Conservation (phyloP, 1,139 yeast species). For the Saccharomyces hybrid region DNA sequence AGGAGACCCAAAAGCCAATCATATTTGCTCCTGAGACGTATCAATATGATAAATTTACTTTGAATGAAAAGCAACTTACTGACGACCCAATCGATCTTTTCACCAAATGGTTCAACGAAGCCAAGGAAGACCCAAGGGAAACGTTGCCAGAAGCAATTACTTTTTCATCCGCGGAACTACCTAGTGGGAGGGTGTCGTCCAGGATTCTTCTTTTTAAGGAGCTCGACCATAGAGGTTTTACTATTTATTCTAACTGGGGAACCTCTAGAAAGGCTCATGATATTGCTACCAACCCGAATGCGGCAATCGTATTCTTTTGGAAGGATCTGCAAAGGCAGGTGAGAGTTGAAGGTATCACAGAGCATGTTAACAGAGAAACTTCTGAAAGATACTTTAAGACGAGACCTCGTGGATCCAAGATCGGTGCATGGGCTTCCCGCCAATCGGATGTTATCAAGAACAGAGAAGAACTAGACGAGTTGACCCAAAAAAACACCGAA, state of each 20-base stretch:
- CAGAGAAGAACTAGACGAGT: slow-evolving; percentile 55
- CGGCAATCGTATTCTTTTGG: slow-evolving; percentile 90
- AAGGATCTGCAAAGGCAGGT: slow-evolving; percentile 84
- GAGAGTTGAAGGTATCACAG: slow-evolving; percentile 81
- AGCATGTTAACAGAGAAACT: slow-evolving; percentile 63
- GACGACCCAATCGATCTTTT: slow-evolving; percentile 69
- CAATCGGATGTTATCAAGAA: slow-evolving; percentile 57
- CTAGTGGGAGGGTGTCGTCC: slow-evolving; percentile 80
- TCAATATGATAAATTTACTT: slow-evolving; percentile 67
- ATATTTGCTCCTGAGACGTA: slow-evolving; percentile 77
- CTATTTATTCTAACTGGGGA: slow-evolving; percentile 89
- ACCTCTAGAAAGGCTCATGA: slow-evolving; percentile 75
- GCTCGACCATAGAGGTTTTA: slow-evolving; percentile 73
- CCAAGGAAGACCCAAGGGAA: slow-evolving; percentile 45
- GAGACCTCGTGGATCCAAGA: slow-evolving; percentile 84
- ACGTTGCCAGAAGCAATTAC: slow-evolving; percentile 72
- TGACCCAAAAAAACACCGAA: slow-evolving; percentile 41
- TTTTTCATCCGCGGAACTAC: slow-evolving; percentile 78
- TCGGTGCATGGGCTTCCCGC: slow-evolving; percentile 97
- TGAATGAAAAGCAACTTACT: slow-evolving; percentile 48
- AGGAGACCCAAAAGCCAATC: slow-evolving; percentile 26
- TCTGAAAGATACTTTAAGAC: slow-evolving; percentile 72
- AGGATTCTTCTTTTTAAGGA: slow-evolving; percentile 83
- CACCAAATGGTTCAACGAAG: slow-evolving; percentile 77
- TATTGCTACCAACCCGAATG: slow-evolving; percentile 62